These are phyloP conservation scores for Nannizzia gypsea DNA, from an alignment of 2,329 filamentous ascomycete species.

Conservation along the genomic window DNA sequence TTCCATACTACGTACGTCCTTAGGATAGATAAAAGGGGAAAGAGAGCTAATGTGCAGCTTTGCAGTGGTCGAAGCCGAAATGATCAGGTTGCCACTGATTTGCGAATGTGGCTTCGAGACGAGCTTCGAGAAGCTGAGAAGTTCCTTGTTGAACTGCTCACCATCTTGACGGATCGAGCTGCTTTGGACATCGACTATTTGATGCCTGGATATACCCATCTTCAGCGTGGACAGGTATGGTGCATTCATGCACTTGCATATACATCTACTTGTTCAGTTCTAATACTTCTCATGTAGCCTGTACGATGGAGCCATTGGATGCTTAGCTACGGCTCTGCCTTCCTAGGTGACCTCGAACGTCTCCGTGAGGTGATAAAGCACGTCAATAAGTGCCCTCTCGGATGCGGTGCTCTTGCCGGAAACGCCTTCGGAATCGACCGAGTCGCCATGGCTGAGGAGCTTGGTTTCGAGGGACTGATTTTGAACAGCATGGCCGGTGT, in stretches of 20 bases:
- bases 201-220: constrained; percentile 83
- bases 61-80: constrained; percentile 61
- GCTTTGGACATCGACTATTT: constrained; percentile 63
- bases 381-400: constrained; percentile 61
- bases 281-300: constrained; percentile 37
- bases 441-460: constrained; percentile 64
- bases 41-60: background rate
- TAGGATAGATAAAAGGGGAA: background rate
- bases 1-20: constrained; percentile 13
- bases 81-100: constrained; percentile 81
- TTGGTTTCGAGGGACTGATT: constrained; percentile 64
- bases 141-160: constrained; percentile 56
- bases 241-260: background rate
- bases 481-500: constrained; percentile 69
- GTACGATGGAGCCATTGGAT: constrained; percentile 76
- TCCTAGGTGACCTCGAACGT: constrained; percentile 63
- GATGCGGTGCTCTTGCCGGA: constrained; percentile 65
- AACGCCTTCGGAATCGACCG: constrained; percentile 75
- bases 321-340: constrained; percentile 60
- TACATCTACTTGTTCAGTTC: background rate
- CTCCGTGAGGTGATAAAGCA: constrained; percentile 59
- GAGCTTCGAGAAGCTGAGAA: constrained; percentile 58
- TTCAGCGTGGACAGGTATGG: constrained; percentile 41
- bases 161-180: constrained; percentile 56
- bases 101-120: constrained; percentile 78